phyloP scores from a whole-genome alignment of 257 asterid genomes.

The Jacaranda copaia region DNA sequence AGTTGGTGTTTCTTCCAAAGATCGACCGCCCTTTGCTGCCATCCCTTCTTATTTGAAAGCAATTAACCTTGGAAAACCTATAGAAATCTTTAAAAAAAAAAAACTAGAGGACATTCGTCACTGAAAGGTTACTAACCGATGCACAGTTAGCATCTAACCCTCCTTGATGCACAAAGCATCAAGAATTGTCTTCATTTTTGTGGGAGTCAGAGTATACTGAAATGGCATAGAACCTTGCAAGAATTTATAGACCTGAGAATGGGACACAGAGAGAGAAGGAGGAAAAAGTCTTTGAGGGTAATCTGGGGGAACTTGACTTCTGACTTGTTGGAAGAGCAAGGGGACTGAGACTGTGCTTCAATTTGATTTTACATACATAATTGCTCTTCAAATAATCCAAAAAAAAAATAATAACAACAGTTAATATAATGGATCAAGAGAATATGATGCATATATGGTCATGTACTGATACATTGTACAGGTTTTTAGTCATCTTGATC shows the following conservation, averaged over 20 bases:
- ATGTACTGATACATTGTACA: neutral
- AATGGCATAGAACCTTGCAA: neutral
- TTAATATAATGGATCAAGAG: neutral
- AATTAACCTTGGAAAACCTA: neutral
- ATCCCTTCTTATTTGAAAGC: conserved; percentile 10
- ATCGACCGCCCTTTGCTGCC: conserved; percentile 49
- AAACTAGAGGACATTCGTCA: neutral
- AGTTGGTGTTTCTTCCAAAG: conserved; percentile 64
- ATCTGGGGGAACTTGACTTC: conserved; percentile 34
- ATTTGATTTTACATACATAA: neutral
- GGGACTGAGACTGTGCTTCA: neutral
- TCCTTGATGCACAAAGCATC: too few relatives aligned
- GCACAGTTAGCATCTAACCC: conserved; percentile 2
- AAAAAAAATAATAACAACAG: too few relatives aligned
- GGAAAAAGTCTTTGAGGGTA: neutral
- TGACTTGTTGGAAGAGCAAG: conserved; percentile 29
- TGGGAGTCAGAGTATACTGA: neutral
- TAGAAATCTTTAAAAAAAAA: neutral
- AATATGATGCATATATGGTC: neutral
- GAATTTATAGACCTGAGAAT: conserved; percentile 15
- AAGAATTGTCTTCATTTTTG: conserved; percentile 2
- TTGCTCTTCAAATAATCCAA: neutral
- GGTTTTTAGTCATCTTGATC: neutral
- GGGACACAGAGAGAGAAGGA: neutral
- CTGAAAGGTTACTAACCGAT: neutral